These are phyloP conservation scores for Castanea sativa DNA, from an alignment of 306 rosid species.

Conservation along the genomic window DNA sequence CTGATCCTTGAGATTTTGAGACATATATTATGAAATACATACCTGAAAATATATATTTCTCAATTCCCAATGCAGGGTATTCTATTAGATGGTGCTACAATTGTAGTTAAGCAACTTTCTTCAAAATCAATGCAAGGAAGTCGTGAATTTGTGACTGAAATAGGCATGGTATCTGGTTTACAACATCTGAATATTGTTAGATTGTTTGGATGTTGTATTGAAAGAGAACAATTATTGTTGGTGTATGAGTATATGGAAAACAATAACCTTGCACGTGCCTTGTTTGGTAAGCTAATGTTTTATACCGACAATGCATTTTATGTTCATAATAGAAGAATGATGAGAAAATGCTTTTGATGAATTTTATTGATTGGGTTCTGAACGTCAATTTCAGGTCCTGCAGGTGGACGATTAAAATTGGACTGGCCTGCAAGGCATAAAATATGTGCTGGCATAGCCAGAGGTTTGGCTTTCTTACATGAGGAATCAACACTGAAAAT, in stretches of 20 bases:
- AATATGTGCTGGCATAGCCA: constrained; percentile 73
- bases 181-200: constrained; percentile 21
- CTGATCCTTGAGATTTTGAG: neutral
- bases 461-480: constrained; percentile 71
- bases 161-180: constrained; percentile 26
- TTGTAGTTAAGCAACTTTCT: constrained; percentile 27
- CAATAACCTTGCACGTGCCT: constrained; percentile 22
- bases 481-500: constrained; percentile 71
- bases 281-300: constrained; percentile 22
- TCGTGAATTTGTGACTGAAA: constrained; percentile 24
- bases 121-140: constrained; percentile 27
- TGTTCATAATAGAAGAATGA: neutral
- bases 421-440: constrained; percentile 60
- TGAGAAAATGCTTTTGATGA: neutral
- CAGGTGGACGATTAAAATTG: constrained; percentile 24
- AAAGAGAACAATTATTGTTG: constrained; percentile 14
- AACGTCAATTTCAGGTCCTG: constrained; percentile 26
- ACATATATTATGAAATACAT: neutral
- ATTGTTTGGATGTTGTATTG: constrained; percentile 23
- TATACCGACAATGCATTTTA: neutral
- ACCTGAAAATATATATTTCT: neutral
- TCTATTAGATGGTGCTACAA: constrained; percentile 7
- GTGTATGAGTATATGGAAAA: constrained; percentile 4
- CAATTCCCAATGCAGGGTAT: constrained; percentile 24
- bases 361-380: neutral